Percentiles rank a stretch among this genome's conserved stretches.
Conservation (phyloP, 1,139 yeast genomes). For the Blastobotrys serpentis region DNA sequence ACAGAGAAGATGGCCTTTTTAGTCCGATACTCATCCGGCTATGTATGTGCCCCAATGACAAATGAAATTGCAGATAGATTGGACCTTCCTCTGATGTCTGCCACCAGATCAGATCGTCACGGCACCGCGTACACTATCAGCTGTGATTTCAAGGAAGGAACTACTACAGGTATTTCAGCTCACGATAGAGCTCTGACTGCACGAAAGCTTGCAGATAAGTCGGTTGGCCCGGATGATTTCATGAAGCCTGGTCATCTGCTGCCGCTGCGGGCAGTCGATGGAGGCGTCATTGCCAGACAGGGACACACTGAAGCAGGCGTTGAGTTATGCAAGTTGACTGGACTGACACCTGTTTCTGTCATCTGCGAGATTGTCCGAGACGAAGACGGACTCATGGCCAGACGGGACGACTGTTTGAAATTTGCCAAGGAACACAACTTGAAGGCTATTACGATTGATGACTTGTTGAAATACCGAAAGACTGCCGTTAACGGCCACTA, state of each 20-base stretch:
- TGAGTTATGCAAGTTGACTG: conserved; percentile 75
- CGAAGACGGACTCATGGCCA: conserved; percentile 93
- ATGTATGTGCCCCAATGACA: conserved; percentile 87
- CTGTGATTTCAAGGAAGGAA: conserved; percentile 73
- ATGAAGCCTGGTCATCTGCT: conserved; percentile 91
- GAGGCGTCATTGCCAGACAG: conserved; percentile 74
- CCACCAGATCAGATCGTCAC: conserved; percentile 68
- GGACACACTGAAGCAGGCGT: conserved; percentile 99
- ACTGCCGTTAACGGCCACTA: conserved; percentile 2
- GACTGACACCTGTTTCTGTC: conserved; percentile 82
- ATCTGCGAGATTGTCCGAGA: conserved; percentile 94
- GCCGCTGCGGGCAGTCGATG: conserved; percentile 88
- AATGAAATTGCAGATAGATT: conserved; percentile 74
- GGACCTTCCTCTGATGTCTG: conserved; percentile 76
- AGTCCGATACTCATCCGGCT: conserved; percentile 83
- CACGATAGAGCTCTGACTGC: conserved; percentile 90
- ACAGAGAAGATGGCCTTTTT: conserved; percentile 92
- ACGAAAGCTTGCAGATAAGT: conserved; percentile 61
- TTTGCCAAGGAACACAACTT: conserved; percentile 65
- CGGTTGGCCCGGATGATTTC: conserved; percentile 60
- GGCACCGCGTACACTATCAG: conserved; percentile 97
- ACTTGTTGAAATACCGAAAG: conserved; percentile 53
- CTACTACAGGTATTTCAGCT: conserved; percentile 98
- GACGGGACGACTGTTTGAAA: conserved; percentile 77
- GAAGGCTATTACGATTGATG: conserved; percentile 79